These are phyloP conservation scores for Syzygium malaccense DNA, from an alignment of 441 rosid species.

Conservation along the genomic window DNA sequence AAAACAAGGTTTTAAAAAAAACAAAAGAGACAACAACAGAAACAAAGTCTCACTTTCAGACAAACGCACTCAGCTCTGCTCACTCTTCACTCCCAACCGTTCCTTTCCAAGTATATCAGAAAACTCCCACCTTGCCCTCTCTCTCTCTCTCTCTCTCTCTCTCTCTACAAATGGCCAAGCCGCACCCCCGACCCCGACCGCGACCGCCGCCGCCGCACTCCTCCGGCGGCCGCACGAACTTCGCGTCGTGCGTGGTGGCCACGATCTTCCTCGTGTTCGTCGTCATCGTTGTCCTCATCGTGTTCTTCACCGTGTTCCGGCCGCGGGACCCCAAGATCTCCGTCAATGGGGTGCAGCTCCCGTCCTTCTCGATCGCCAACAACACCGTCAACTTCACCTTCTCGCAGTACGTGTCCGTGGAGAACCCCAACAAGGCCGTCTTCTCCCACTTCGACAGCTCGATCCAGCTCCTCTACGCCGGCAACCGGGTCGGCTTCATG, in stretches of 20 bases:
- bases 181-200: slow-evolving; percentile 1
- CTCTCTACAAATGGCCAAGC: slow-evolving; percentile 14
- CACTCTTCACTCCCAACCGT: background rate
- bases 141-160: background rate
- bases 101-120: background rate
- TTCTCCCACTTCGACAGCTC: slow-evolving; percentile 90
- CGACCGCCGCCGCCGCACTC: slow-evolving; percentile 16
- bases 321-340: slow-evolving; percentile 87
- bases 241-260: slow-evolving; percentile 87
- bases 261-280: slow-evolving; percentile 70
- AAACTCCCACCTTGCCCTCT: background rate
- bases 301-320: slow-evolving; percentile 85
- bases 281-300: slow-evolving; percentile 46
- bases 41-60: background rate
- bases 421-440: slow-evolving; percentile 71
- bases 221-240: slow-evolving; percentile 47
- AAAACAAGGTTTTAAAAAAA: background rate
- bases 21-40: background rate
- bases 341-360: slow-evolving; percentile 81
- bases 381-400: slow-evolving; percentile 80
- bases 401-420: slow-evolving; percentile 78
- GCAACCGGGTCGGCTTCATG: slow-evolving; percentile 87
- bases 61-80: background rate
- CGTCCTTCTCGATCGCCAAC: slow-evolving; percentile 82
- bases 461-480: slow-evolving; percentile 77